Evolutionary conservation across 345 rosid genomes (phyloP), one percentile per base, ranked within the genome.

Genomic region (Brassica rapa): DNA sequence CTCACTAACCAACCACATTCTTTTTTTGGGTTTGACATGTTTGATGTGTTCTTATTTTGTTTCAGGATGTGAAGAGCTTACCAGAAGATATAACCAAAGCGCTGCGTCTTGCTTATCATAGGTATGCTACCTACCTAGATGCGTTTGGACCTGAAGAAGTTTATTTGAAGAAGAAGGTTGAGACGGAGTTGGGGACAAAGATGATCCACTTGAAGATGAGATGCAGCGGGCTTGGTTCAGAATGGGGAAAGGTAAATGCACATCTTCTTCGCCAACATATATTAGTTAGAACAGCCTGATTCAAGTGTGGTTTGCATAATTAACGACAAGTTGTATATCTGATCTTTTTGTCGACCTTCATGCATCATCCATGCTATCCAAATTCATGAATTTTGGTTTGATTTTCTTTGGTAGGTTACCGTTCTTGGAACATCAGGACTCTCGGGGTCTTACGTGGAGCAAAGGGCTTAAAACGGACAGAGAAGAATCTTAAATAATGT

Each of bases 121-220:
- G 97, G 41, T 95, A 95, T 63, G 9, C 80, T 72, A 77, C 82
- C 0, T 95, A 95, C 75, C 65, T 93, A 78, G 90, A 83, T 60
- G 78, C 99, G 30, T 93, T 93, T 79, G 94, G 87, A 63, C 89
- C 92, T 70, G 93, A 89, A 23, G 99, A 93, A 77, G 71, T 79
- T 46, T 93, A 82, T 78, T 83, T 91, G 84, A 80, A 83, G 82
- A 94, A 95, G 89, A 95, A 95, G 83, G 96, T 91, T 32, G 99
- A 91, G 91, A 88, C 77, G 29, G 97, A 95, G 80, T 83, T 95
- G 86, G 99, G 98, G 33, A 85, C 98, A 35, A 93, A 87, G 86
- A 91, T 95, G 98, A 93, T 95, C 74, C 88, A 86, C 89, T 80
- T 95, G 80, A 95, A 95, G 92, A 95, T 95, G 98, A 91, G 99